Base-by-base conservation (phyloP, 129 eudicot genomes). In the Heracleum sosnowskyi region DNA sequence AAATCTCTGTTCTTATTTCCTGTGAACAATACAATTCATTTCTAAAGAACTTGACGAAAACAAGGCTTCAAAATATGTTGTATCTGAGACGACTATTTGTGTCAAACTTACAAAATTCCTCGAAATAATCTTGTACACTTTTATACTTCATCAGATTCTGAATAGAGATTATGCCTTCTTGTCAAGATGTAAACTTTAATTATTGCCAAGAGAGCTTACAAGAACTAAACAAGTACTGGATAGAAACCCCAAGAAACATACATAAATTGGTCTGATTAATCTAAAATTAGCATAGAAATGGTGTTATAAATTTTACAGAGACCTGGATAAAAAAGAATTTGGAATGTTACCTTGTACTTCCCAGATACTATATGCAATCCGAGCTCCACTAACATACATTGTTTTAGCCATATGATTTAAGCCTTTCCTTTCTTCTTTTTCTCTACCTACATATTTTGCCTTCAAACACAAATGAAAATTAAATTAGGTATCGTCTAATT, bases 381-480 rank as follows among this genome's bases (percentile, higher is more conserved):
- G 86, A 75, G 93, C 97, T 47, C 97, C 97, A 85, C 74, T 82
- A 46, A 91, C 84, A 53, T 74, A 80, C 40, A 89, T n/a, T 71
- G 86, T 89, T 73, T 91, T 91, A 77, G 84, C 93, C 88, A 87
- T 88, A 2, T 83, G 91, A 62, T 91, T 82, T 45, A 78, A 24
- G 70, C 90, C 86, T 47, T 55, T 72, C 35, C 34, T 4, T 69
- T 84, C 87, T 78, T 79, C 74, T n/a, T 83, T 86, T 34, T 83
- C 89, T 73, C 63, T 84, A 35, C 97, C 97, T 51, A 86, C 86
- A 26, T 91, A 89, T 78, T 85, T 91, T 15, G 87, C 81, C 97
- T 91, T 42, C 70, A 51, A 31, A 33, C 51, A 12, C n/a, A 76
- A 77, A 73, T 15, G 13, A 26, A 22, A 63, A 41, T 29, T 51